Evolutionary conservation across 2,329 filamentous ascomycete genomes (phyloP), one percentile per base, ranked within the genome.

Genomic region (Trichoderma sp.): DNA sequence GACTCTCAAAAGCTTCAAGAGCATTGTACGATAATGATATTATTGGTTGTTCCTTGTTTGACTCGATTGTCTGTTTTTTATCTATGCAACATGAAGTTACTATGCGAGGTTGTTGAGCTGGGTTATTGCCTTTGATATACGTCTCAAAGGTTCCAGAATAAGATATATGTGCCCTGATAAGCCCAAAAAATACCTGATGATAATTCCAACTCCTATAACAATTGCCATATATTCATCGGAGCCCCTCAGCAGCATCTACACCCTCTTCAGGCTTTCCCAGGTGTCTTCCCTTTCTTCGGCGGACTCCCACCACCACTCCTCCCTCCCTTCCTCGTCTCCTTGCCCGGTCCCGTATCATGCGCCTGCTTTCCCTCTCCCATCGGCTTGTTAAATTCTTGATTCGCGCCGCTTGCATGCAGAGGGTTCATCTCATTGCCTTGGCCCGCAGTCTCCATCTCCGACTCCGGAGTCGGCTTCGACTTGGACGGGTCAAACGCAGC

Each of bases 401-500:
- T 83, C 50, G 86, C 83, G 12, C 84, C 82, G 76, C 82, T 85
- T 13, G 78, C 77, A 6, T 85, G 77, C 17, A 88, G 77, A 43
- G 82, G 78, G 28, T 78, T 77, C 12, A 68, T 70, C 39, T 75
- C 75, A 71, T 74, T 68, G 67, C 83, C 73, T 34, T 82, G 77
- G 7, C 78, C 81, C 9, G 84, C 84, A 34, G 80, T 75, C 6
- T 81, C 74, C 75, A 83, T 87, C 81, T 89, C 88, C 26, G 81
- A 77, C 78, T 94, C 90, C 0, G 93, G 93, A 23, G 85, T 82
- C 30, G 92, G 93, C 23, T 85, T 82, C 30, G 92, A 95, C 79
- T 88, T 88, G 70, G 85, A 81, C 0, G 90, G 88, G 78, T 93
- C 86, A 80, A 93, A 97, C 1, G 94, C 91, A 0, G 90, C 86